phyloP scores from a whole-genome alignment of 352 stramenopile species.

The Phytophthora boehmeriae region DNA sequence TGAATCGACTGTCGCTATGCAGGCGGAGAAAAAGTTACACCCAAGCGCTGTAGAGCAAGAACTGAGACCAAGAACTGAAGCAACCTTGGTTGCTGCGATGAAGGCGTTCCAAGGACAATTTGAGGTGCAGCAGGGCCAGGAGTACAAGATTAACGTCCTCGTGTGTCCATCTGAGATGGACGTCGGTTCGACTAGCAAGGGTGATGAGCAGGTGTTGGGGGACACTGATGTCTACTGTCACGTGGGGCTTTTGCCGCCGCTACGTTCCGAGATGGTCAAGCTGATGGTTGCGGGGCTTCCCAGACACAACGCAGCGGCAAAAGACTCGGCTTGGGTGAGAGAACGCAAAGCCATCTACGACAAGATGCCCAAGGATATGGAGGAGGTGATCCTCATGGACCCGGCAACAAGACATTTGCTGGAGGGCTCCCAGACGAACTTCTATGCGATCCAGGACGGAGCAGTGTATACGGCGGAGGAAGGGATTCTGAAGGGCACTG shows the following conservation, averaged over 20 bases:
- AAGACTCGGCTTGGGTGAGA: slow-evolving; percentile 79
- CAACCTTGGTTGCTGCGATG: slow-evolving; percentile 77
- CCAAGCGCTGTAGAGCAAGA: slow-evolving; percentile 41
- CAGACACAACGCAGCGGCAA: slow-evolving; percentile 73
- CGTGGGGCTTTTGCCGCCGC: slow-evolving; percentile 66
- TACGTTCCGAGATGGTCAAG: slow-evolving; percentile 70
- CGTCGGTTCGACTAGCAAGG: not conserved
- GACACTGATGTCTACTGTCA: slow-evolving; percentile 73
- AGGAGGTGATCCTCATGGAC: slow-evolving; percentile 90
- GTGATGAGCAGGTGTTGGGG: slow-evolving; percentile 23
- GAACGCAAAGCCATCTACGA: slow-evolving; percentile 83
- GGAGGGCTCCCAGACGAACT: slow-evolving; percentile 89
- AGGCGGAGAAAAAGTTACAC: slow-evolving; percentile 31
- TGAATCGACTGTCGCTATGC: slow-evolving; percentile 75
- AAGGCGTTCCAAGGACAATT: slow-evolving; percentile 54
- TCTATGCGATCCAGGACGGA: slow-evolving; percentile 66
- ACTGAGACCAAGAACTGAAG: slow-evolving; percentile 61
- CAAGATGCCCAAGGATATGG: slow-evolving; percentile 59
- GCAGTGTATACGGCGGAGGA: slow-evolving; percentile 69
- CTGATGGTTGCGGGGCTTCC: slow-evolving; percentile 70
- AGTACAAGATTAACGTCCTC: slow-evolving; percentile 88
- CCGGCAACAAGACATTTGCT: slow-evolving; percentile 54
- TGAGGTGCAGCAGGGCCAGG: slow-evolving; percentile 46
- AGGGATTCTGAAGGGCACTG: slow-evolving; percentile 78
- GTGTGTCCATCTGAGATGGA: slow-evolving; percentile 49